A percentile compares a stretch with the other conserved stretches of the same genome.
Evolutionary conservation across 441 rosid species (phyloP).

Genomic region (Syzygium syzygioides): DNA sequence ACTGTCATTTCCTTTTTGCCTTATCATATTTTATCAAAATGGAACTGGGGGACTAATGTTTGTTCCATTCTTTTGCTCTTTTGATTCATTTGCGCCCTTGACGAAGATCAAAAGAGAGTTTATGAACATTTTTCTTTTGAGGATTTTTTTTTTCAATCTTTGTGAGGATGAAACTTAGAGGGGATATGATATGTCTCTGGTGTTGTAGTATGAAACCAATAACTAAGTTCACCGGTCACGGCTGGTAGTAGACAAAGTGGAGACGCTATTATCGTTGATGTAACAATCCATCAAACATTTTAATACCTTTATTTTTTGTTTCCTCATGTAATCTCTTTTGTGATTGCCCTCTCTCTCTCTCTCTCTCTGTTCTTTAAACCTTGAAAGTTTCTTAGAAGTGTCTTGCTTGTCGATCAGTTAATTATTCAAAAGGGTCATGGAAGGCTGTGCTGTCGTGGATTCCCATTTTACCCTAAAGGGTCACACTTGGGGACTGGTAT

Average conservation of each 20-base stretch:
- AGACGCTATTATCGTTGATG: conserved; percentile 19
- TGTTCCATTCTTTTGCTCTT: conserved; percentile 3
- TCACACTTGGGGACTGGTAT: conserved; percentile 6
- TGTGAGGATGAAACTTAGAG: conserved; percentile 3
- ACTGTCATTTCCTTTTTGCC: conserved; percentile 21
- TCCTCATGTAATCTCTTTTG: background rate
- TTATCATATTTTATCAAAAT: conserved; percentile 25
- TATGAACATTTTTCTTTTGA: background rate
- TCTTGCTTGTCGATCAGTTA: background rate
- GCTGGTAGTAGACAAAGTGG: conserved; percentile 6
- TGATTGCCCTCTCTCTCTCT: background rate
- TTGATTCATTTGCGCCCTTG: conserved; percentile 14
- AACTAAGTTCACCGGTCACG: conserved; percentile 10
- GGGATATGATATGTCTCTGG: conserved; percentile 11
- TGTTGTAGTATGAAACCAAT: conserved; percentile 17
- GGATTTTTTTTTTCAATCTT: conserved; percentile 2
- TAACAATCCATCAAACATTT: conserved; percentile 19
- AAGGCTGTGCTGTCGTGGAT: conserved; percentile 5
- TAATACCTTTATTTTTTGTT: conserved; percentile 9
- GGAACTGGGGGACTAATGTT: conserved; percentile 14
- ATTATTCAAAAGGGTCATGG: background rate
- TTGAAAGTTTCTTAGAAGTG: background rate
- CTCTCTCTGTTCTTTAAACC: background rate
- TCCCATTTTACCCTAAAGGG: conserved; percentile 1
- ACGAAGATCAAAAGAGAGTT: conserved; percentile 9